Evolutionary conservation across 106 monocot genomes (phyloP), one percentile per base, ranked within the genome.

Genomic region (Vanilla planifolia): DNA sequence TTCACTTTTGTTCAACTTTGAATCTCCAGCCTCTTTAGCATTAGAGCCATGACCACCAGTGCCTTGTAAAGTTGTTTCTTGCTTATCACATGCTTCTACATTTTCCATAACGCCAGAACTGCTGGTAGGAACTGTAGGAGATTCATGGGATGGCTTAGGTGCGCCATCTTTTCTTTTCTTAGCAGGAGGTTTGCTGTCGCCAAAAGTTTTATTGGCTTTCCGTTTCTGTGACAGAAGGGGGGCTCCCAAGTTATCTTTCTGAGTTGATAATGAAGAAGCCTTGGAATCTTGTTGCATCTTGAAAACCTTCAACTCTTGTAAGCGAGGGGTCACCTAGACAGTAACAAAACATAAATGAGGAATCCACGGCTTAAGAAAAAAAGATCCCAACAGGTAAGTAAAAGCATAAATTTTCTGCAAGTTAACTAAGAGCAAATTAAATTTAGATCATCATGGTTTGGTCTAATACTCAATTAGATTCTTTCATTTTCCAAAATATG

Each of bases 261-360:
- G 60, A 40, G 22, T 60, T 48, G 71, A 47, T 26, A 72, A 39
- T 39, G 43, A 33, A 46, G 47, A 5, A 9, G 43, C 71, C 70
- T 75, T 80, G 28, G 78, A 61, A 53, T 90, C 90, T 48, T 86
- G 78, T 41, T 90, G 95, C 15, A 59, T 23, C 71, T 69, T 89
- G 68, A 80, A 95, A 43, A 74, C 26, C 59, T 59, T 71, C 21
- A 95, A 75, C 71, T 95, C 89, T 43, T 95, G 66, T 20, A 95
- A 66, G 47, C 95, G 89, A 7, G 95, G 83, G 43, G 70, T 76
- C 41, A 95, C 90, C 95, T 95, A 52, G 29, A 61, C n/a, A n/a
- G n/a, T n/a, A n/a, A n/a, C n/a, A n/a, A n/a, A n/a, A n/a, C n/a
- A n/a, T n/a, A n/a, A n/a, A n/a, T n/a, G n/a, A n/a, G n/a, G n/a